These are phyloP conservation scores for Hypoxylon sp. DNA, from an alignment of 2,329 filamentous ascomycete genomes.

Conservation along the genomic window DNA sequence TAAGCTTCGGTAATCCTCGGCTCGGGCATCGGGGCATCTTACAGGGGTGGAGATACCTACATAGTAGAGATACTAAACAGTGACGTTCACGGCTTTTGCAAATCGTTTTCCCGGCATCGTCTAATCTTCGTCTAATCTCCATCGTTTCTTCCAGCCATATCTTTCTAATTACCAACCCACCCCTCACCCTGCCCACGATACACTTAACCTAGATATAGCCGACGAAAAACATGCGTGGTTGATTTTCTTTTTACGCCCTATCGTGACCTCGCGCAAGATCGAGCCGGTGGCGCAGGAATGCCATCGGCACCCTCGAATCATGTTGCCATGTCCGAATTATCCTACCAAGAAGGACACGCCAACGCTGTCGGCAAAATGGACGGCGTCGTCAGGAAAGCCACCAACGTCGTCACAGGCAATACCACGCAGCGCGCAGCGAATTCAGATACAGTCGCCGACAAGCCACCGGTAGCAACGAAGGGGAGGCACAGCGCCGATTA, in stretches of 20 bases:
- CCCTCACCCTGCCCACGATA: constrained; percentile 31
- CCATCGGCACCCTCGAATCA: constrained; percentile 66
- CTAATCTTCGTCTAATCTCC: constrained; percentile 13
- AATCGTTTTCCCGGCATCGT: constrained; percentile 23
- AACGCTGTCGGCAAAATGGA: constrained; percentile 47
- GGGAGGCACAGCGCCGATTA: constrained; percentile 83
- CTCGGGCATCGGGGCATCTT: constrained; percentile 37
- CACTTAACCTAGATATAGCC: constrained; percentile 2
- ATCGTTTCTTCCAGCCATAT: constrained; percentile 13
- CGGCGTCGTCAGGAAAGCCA: constrained; percentile 45
- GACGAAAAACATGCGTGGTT: constrained; percentile 28
- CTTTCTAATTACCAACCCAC: constrained; percentile 5
- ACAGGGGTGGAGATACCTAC: constrained; percentile 30
- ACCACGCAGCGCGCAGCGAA: constrained; percentile 45
- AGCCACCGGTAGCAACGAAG: constrained; percentile 60
- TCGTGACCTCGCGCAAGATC: constrained; percentile 9
- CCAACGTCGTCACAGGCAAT: constrained; percentile 39
- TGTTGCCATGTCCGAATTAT: constrained; percentile 68
- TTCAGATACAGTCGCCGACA: constrained; percentile 59
- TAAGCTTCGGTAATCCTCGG: constrained; percentile 49
- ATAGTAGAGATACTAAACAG: constrained; percentile 34
- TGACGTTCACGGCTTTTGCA: constrained; percentile 46
- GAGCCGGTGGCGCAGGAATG: constrained; percentile 59
- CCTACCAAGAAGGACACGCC: constrained; percentile 54
- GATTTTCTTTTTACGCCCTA: constrained; percentile 17